phyloP scores from a whole-genome alignment of 345 rosid species.

The Gossypium raimondii region DNA sequence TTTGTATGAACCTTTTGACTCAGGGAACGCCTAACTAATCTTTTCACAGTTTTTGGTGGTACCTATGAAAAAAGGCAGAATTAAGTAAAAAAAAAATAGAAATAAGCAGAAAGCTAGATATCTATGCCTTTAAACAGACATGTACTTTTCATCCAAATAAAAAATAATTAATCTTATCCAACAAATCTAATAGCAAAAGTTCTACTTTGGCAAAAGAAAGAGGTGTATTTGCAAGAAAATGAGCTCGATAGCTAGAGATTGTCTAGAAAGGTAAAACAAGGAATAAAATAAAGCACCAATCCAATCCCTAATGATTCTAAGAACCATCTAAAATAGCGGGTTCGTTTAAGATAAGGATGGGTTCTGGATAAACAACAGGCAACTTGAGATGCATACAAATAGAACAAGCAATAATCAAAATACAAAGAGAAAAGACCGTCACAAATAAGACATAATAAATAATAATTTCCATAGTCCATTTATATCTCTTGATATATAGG shows the following conservation, averaged over 20 bases:
- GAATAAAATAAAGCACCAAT: constrained; percentile 6
- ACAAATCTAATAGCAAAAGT: neutral
- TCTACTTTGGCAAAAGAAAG: neutral
- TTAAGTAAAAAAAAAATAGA: neutral
- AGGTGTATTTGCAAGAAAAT: neutral
- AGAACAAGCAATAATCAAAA: neutral
- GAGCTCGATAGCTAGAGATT: neutral
- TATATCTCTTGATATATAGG: neutral
- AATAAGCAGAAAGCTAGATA: constrained; percentile 1
- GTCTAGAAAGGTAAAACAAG: neutral
- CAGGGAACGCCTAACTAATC: constrained; percentile 36
- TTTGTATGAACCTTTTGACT: constrained; percentile 37
- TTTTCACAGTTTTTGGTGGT: constrained; percentile 33
- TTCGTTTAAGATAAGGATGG: neutral
- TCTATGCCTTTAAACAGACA: neutral
- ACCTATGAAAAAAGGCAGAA: constrained; percentile 27
- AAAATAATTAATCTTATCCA: constrained; percentile 4
- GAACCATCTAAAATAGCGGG: neutral
- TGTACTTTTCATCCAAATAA: neutral
- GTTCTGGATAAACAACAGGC: neutral
- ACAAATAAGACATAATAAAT: neutral
- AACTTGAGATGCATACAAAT: neutral
- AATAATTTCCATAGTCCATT: neutral
- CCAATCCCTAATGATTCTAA: neutral
- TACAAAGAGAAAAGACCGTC: neutral